Percentiles rank a stretch among this genome's conserved stretches.
Conservation (phyloP, 805 yeast species). For the Wickerhamomyces queroliae region DNA sequence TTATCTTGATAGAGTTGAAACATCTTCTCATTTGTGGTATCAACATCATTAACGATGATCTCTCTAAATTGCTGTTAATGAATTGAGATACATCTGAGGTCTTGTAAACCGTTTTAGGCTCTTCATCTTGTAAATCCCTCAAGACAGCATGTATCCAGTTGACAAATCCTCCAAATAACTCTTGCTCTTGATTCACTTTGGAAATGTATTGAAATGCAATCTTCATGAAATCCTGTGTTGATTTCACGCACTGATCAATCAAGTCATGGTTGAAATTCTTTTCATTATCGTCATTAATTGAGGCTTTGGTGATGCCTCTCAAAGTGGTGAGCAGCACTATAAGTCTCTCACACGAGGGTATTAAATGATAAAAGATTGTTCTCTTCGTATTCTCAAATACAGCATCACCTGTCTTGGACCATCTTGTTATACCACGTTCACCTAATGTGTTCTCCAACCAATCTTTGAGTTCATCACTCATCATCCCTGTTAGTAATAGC, state of each 20-base stretch:
- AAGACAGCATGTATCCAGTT: slow-evolving; percentile 33
- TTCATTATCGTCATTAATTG: slow-evolving; percentile 1
- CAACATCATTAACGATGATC: slow-evolving; percentile 14
- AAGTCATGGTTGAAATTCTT: slow-evolving; percentile 4
- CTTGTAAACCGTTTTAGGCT: slow-evolving; percentile 8
- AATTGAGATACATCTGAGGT: slow-evolving; percentile 23
- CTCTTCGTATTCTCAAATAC: slow-evolving; percentile 47
- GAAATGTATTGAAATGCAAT: slow-evolving; percentile 30
- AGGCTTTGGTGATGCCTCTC: slow-evolving; percentile 32
- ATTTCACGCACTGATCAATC: slow-evolving; percentile 6
- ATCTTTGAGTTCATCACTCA: slow-evolving; percentile 42
- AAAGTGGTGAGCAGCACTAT: slow-evolving; percentile 40
- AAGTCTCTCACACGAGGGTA: slow-evolving; percentile 53
- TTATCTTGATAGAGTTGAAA: slow-evolving; percentile 17
- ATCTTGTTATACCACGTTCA: slow-evolving; percentile 55
- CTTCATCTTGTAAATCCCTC: slow-evolving; percentile 23
- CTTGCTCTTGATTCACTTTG: slow-evolving; percentile 40
- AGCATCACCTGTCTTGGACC: slow-evolving; percentile 44
- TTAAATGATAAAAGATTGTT: slow-evolving; percentile 38
- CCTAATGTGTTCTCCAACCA: slow-evolving; percentile 65
- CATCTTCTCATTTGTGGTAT: slow-evolving; percentile 17
- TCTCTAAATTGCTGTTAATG: slow-evolving; percentile 20
- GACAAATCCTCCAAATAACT: slow-evolving; percentile 35
- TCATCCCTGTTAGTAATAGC: slow-evolving; percentile 46
- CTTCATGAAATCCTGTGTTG: slow-evolving; percentile 22